Evolutionary conservation across 352 stramenopile species (phyloP), one percentile per base, ranked within the genome.

Genomic region (Pythium myriotylum): DNA sequence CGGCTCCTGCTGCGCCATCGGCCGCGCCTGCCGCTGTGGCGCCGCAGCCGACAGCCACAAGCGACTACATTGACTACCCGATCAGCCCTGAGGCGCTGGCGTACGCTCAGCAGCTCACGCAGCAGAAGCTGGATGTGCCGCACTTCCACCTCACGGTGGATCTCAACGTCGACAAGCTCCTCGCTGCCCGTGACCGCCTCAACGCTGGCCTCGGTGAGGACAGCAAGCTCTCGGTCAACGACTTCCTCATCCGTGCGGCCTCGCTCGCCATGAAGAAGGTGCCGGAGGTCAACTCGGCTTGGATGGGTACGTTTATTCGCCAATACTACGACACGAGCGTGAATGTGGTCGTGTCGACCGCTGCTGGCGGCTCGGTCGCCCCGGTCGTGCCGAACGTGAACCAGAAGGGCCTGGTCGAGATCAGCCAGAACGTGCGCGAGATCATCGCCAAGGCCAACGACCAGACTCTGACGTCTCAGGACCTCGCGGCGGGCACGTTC

Each of bases 81-180:
- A 82, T 98, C 60, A 95, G 89, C 47, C 41, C 73, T 14, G 81
- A 91, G 20, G 79, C 87, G 6, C 77, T 91, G 67, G 70, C 81
- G 49, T 72, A 94, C 51, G 95, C 95, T 17, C 81, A 89, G 48
- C 78, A 93, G 66, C 80, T 99, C 58, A 85, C 92, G 22, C 77
- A 97, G 71, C 96, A 96, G 54, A 99, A 99, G 84, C 67, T 86
- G 17, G 84, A 96, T 32, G 94, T 99, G 56, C 97, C 97, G 27
- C 97, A 99, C 79, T 99, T 98, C 84, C 98, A 99, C 77, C 76
- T 99, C 33, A 98, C 94, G 19, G 92, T 97, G 7, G 95, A 98
- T 70, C 58, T 99, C 39, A 86, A 82, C 47, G 68, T 99, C 24
- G 93, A 98, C 74, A 89, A 92, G 65, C 75, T 98, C 8, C 82